Evolutionary conservation across 257 asterid genomes (phyloP), one percentile per base, ranked within the genome.

Genomic region (Solanum arcanum): DNA sequence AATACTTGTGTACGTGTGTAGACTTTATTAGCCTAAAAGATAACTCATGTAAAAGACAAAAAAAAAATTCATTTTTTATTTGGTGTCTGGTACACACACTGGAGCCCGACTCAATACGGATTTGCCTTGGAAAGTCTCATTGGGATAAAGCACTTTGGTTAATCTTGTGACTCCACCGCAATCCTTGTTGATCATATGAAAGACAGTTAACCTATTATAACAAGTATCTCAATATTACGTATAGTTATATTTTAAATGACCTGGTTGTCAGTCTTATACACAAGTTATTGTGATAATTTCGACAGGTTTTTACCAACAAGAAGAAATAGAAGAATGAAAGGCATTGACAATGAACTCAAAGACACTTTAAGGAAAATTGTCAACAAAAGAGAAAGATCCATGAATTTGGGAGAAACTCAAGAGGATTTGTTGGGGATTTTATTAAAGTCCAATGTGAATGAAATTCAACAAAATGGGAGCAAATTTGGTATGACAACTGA

Each of bases 281-380:
- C 6, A 16, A 52, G 1, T 6, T 49, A 49, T 0, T 52, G 60
- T 52, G 10, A 52, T 52, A 18, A 52, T 52, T 52, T 52, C 62
- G 2, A 16, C 11, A 52, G 62, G 62, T 62, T 62, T 42, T 9
- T 93, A 12, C 93, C 94, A 6, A 90, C 94, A 72, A 90, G 90
- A 69, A 90, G 89, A 89, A 92, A 93, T 86, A 89, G 87, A 60
- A 91, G 92, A 87, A 86, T 94, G 90, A 90, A 89, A 59, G 88
- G 78, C 33, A 90, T 90, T 83, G 78, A 91, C 91, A 77, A 68
- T 11, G 88, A 90, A 39, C 62, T 92, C 4, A 46, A 91, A 89
- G 83, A 74, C 27, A 86, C 87, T 11, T 13, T 91, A 37, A 86
- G 75, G 76, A 88, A 87, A 4, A 86, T 92, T 35, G 90, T 93